These are phyloP conservation scores for Fragaria iinumae DNA, from an alignment of 306 rosid species.

Conservation along the genomic window DNA sequence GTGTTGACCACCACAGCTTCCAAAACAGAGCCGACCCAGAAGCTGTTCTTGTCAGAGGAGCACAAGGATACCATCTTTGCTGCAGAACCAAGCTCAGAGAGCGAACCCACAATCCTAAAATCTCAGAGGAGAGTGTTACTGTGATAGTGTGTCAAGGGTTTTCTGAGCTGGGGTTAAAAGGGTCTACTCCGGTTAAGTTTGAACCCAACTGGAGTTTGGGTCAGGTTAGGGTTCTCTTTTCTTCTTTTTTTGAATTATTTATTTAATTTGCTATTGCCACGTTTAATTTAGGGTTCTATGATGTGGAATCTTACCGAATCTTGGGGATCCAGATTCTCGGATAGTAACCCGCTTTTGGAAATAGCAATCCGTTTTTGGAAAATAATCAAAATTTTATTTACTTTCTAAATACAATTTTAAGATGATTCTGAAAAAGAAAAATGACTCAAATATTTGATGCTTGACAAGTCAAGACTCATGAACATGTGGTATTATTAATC, in stretches of 20 bases:
- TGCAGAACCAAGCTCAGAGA: conserved; percentile 27
- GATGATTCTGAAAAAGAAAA: no score
- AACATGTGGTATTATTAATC: no score
- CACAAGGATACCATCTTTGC: conserved; percentile 45
- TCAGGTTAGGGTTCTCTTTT: conserved; percentile 59
- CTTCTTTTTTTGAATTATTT: background rate
- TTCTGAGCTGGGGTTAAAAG: conserved; percentile 32
- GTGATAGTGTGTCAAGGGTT: conserved; percentile 4
- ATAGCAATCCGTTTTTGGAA: background rate
- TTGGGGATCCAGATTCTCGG: no score
- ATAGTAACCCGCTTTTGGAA: no score
- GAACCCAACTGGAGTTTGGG: conserved; percentile 40
- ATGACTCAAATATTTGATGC: no score
- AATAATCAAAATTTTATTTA: no score
- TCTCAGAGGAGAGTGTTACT: background rate
- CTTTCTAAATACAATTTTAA: no score
- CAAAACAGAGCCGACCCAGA: conserved; percentile 31
- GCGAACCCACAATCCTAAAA: background rate
- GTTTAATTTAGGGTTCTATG: no score
- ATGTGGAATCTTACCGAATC: no score
- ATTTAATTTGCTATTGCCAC: conserved; percentile 20
- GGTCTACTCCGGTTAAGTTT: conserved; percentile 43
- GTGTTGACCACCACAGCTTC: conserved; percentile 47
- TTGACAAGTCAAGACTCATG: no score
- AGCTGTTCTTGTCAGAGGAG: conserved; percentile 25